Percentiles rank a stretch among this genome's conserved stretches.
Conservation (phyloP, 2,329 filamentous ascomycete species). For the Nemania sp. region DNA sequence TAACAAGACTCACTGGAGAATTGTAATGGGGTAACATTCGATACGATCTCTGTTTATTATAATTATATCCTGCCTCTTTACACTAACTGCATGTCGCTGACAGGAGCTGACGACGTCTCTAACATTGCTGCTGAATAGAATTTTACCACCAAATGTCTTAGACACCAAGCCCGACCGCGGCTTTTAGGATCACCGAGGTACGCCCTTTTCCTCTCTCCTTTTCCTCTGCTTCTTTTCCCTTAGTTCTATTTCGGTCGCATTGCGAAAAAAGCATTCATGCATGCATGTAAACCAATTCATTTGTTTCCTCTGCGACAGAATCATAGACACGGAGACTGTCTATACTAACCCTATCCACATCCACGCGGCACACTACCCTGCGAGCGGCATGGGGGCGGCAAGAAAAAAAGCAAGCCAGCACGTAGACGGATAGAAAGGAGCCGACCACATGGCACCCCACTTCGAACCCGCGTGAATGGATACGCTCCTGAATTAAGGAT, state of each 20-base stretch:
- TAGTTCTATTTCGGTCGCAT: slow-evolving; percentile 11
- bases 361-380: no score
- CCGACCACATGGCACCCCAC: slow-evolving; percentile 23
- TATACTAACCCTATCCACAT: slow-evolving; percentile 8
- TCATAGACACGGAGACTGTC: no score
- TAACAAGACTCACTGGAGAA: no score
- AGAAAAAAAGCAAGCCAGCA: slow-evolving; percentile 3
- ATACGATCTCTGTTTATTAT: neutral
- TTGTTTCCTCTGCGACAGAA: no score
- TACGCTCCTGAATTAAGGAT: slow-evolving; percentile 13
- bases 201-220: no score
- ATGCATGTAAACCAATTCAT: no score
- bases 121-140: no score
- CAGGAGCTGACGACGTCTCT: slow-evolving; percentile 3
- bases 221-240: neutral
- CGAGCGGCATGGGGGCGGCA: slow-evolving; percentile 11
- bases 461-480: slow-evolving; percentile 16
- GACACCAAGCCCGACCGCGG: neutral
- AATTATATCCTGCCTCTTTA: slow-evolving; percentile 14
- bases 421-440: no score
- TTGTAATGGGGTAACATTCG: neutral
- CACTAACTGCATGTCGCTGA: slow-evolving; percentile 5
- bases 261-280: no score
- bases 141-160: neutral
- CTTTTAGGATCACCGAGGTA: neutral